phyloP scores from a whole-genome alignment of 2,329 filamentous ascomycete species.

The Didymosphaeria variabile region DNA sequence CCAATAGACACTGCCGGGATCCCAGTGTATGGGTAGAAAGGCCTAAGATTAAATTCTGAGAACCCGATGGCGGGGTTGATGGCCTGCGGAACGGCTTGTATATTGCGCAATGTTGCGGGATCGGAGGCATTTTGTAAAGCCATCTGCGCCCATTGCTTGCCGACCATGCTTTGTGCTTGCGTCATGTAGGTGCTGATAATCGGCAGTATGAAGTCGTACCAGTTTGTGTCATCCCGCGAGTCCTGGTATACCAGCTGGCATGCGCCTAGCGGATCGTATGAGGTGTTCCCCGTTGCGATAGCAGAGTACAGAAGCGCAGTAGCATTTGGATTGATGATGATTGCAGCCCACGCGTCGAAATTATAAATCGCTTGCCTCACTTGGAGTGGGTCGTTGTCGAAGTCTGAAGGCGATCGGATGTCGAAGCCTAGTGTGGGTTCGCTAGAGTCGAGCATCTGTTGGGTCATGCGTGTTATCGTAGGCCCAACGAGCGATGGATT shows the following conservation, averaged over 20 bases:
- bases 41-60: conserved; percentile 65
- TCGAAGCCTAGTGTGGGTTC: conserved; percentile 59
- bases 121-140: conserved; percentile 55
- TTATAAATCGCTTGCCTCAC: conserved; percentile 69
- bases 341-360: conserved; percentile 67
- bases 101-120: conserved; percentile 51
- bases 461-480: conserved; percentile 57
- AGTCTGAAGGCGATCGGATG: conserved; percentile 59
- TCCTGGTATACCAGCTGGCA: conserved; percentile 66
- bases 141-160: conserved; percentile 54
- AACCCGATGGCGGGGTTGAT: conserved; percentile 66
- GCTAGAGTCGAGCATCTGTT: conserved; percentile 53
- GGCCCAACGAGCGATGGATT: conserved; percentile 66
- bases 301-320: conserved; percentile 66
- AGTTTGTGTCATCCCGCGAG: conserved; percentile 65
- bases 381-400: conserved; percentile 63
- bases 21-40: conserved; percentile 64
- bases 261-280: conserved; percentile 68
- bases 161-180: conserved; percentile 59
- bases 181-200: conserved; percentile 59
- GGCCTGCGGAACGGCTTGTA: conserved; percentile 61
- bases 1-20: conserved; percentile 69
- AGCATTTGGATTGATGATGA: conserved; percentile 70
- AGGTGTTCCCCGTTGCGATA: conserved; percentile 62
- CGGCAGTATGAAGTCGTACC: conserved; percentile 63